These are phyloP conservation scores for Iberis amara DNA, from an alignment of 441 rosid genomes.

Conservation along the genomic window DNA sequence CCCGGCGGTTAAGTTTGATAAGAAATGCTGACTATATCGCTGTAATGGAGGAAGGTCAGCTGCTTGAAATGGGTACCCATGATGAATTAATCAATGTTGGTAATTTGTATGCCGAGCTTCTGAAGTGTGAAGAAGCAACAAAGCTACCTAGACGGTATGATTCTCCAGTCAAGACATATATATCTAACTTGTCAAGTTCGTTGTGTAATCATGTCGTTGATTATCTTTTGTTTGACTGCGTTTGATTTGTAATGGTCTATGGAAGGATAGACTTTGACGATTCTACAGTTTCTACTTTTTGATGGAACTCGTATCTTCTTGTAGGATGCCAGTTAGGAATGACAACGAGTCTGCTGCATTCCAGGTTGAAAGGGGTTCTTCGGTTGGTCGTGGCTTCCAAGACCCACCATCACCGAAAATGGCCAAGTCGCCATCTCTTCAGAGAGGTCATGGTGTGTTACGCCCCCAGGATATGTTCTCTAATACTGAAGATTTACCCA, in stretches of 20 bases:
- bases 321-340: constrained; percentile 83
- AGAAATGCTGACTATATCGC: constrained; percentile 99
- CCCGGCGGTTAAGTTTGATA: constrained; percentile 90
- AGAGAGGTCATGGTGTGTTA: constrained; percentile 57
- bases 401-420: constrained; percentile 86
- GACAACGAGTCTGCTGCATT: constrained; percentile 57
- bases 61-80: constrained; percentile 99
- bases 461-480: constrained; percentile 55
- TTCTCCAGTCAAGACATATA: constrained; percentile 13
- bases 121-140: constrained; percentile 97
- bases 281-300: constrained; percentile 13
- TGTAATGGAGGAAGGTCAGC: constrained; percentile 99
- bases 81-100: constrained; percentile 77
- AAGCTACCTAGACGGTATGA: constrained; percentile 97
- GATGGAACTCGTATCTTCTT: constrained; percentile 24
- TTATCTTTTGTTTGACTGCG: constrained; percentile 30
- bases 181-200: constrained; percentile 21
- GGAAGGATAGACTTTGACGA: constrained; percentile 8
- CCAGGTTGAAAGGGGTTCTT: constrained; percentile 84
- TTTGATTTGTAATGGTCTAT: constrained; percentile 8
- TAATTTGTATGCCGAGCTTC: constrained; percentile 93
- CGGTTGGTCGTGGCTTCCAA: constrained; percentile 76
- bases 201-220: constrained; percentile 28
- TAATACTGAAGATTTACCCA: constrained; percentile 66
- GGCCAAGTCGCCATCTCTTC: constrained; percentile 91